A percentile compares a stretch with the other conserved stretches of the same genome.
phyloP scores from a whole-genome alignment of 192 early-diverging fungal genomes.

The Bifiguratus adelaidae region DNA sequence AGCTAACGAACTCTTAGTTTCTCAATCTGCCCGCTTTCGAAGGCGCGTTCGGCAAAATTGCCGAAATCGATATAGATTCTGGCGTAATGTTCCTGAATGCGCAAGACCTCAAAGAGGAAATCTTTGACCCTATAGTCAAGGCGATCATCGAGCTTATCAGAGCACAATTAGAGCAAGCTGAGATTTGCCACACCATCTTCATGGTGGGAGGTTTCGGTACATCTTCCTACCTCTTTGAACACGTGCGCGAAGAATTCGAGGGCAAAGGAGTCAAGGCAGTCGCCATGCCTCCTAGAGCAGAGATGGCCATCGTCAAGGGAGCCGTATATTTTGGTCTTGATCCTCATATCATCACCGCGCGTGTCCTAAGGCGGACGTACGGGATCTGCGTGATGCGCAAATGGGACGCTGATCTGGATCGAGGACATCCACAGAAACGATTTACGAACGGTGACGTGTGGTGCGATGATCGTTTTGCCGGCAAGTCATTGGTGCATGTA shows the following conservation, averaged over 20 bases:
- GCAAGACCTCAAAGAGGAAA: constrained; percentile 20
- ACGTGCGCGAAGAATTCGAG: constrained; percentile 18
- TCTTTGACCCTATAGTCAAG: constrained; percentile 33
- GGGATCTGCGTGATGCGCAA: constrained; percentile 18
- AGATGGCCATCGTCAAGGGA: constrained; percentile 18
- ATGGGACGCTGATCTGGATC: constrained; percentile 23
- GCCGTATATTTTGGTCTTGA: constrained; percentile 23
- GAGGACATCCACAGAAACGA: constrained; percentile 17
- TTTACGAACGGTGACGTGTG: constrained; percentile 19
- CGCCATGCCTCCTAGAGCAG: constrained; percentile 10
- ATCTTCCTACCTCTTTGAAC: constrained; percentile 24
- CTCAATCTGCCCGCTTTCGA: constrained; percentile 23
- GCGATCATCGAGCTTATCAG: constrained; percentile 24
- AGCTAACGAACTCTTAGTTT: neutral
- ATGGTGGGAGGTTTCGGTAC: constrained; percentile 43
- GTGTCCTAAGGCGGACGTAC: constrained; percentile 21
- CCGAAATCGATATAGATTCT: constrained; percentile 14
- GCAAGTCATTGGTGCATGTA: neutral
- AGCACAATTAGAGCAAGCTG: constrained; percentile 21
- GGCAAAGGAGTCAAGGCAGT: constrained; percentile 8
- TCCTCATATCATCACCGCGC: constrained; percentile 20
- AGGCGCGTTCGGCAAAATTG: constrained; percentile 20
- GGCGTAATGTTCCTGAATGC: constrained; percentile 16
- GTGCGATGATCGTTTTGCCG: neutral
- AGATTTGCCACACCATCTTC: constrained; percentile 30